Evolutionary conservation across 2,329 filamentous ascomycete genomes (phyloP).

Genomic region (Dothistroma septosporum): DNA sequence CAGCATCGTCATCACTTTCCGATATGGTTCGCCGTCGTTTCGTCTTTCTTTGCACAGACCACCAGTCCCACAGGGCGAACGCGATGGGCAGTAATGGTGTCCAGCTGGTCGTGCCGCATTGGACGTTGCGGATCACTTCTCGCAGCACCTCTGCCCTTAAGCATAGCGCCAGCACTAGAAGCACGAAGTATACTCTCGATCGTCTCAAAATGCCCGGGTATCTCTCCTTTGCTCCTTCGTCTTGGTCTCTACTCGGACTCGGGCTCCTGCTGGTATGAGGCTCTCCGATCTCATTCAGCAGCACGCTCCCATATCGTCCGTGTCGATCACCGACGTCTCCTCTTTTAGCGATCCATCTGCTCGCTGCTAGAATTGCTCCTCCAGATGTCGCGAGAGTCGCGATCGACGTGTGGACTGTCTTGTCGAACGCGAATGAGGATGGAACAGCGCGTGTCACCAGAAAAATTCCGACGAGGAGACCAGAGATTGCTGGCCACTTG

Average conservation of each 20-base stretch:
- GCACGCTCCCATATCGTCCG: constrained; percentile 27
- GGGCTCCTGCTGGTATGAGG: constrained; percentile 22
- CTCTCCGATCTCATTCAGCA: constrained; percentile 28
- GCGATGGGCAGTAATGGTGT: constrained; percentile 29
- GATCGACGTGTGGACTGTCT: constrained; percentile 43
- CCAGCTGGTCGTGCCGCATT: constrained; percentile 39
- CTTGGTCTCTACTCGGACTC: constrained; percentile 19
- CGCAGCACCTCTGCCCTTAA: constrained; percentile 39
- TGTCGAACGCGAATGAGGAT: constrained; percentile 39
- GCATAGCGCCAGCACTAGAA: constrained; percentile 32
- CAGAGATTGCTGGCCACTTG: constrained; percentile 23
- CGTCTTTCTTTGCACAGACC: constrained; percentile 18
- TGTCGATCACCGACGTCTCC: constrained; percentile 20
- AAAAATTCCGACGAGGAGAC: constrained; percentile 29
- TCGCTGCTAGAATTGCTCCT: constrained; percentile 36
- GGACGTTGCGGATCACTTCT: constrained; percentile 38
- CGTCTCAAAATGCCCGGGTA: constrained; percentile 27
- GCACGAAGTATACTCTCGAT: constrained; percentile 27
- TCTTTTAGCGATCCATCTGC: constrained; percentile 31
- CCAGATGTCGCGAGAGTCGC: constrained; percentile 42
- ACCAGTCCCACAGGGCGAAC: constrained; percentile 29
- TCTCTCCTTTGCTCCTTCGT: constrained; percentile 11
- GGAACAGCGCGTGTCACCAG: constrained; percentile 24
- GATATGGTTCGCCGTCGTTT: background rate
- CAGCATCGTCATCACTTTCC: constrained; percentile 20